Evolutionary conservation across 805 yeast species (phyloP).

Genomic region (Wickerhamiella galacta): DNA sequence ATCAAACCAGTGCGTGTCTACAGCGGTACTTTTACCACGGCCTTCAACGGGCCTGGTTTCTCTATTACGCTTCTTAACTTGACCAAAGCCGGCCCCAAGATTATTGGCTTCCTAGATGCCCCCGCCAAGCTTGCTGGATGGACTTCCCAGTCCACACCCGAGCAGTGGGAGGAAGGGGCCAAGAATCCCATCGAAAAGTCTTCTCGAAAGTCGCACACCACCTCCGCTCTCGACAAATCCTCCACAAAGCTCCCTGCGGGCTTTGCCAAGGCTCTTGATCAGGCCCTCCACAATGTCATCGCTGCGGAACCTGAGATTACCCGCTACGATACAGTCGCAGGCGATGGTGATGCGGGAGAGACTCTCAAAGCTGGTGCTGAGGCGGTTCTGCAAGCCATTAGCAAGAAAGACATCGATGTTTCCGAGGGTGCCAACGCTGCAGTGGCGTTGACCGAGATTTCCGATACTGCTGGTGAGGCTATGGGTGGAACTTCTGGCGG

Average conservation of each 20-base stretch:
- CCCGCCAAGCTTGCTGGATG: conserved; percentile 75
- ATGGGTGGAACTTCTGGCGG: conserved; percentile 99
- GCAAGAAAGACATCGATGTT: conserved; percentile 13
- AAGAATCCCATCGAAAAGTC: conserved; percentile 14
- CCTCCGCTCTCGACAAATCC: conserved; percentile 23
- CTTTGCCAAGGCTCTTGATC: conserved; percentile 1
- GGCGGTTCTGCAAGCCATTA: conserved; percentile 43
- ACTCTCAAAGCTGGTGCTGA: conserved; percentile 72
- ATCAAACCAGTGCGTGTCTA: conserved; percentile 52
- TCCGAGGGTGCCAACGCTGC: conserved; percentile 26
- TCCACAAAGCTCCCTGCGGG: conserved; percentile 25
- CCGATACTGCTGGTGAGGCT: conserved; percentile 71
- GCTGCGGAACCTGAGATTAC: conserved; percentile 73
- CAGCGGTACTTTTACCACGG: conserved; percentile 71
- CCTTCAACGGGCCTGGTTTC: conserved; percentile 85
- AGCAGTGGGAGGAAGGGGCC: conserved; percentile 16
- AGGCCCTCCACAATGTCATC: conserved; percentile 26
- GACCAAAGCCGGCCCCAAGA: conserved; percentile 31
- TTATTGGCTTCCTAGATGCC: conserved; percentile 44
- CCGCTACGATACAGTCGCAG: conserved; percentile 70
- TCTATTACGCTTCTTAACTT: conserved; percentile 67
- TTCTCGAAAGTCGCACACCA: conserved; percentile 4
- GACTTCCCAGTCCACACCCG: conserved; percentile 24
- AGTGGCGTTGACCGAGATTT: conserved; percentile 49
- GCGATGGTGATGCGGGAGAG: conserved; percentile 96